Evolutionary conservation across 768 basidiomycete species (phyloP), one percentile per base, ranked within the genome.

Genomic region (Podaxis sp.): DNA sequence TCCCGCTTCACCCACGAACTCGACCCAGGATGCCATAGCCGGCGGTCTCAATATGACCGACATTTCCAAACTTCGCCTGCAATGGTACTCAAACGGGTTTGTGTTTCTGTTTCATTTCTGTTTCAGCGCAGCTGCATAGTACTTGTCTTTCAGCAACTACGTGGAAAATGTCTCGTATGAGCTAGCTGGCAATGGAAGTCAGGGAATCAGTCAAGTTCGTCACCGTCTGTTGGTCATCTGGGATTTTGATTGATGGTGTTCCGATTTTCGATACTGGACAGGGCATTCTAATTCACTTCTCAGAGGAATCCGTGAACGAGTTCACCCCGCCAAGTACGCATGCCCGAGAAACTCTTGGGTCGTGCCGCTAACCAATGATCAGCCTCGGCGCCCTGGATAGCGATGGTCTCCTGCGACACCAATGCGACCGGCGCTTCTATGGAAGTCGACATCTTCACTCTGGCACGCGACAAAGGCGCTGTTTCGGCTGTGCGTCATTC

Each of bases 371-470:
- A 25, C 58, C 2, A 15, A 27, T 69, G 67, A 63, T 38, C 70
- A 83, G 89, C 91, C 2, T 79, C 76, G 4, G 92, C 94, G 0
- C 93, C 95, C 3, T 97, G 94, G 94, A 90, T 97, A 67, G 95
- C 95, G 12, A 81, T 95, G 65, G 83, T 97, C 54, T 83, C 86
- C 2, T 96, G 94, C 73, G 94, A 96, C 69, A 69, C 71, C 60
- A 94, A 95, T 72, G 81, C 87, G 17, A 91, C 91, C 15, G 76
- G 82, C 63, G 77, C 84, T 2, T 85, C 86, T 1, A 71, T 77
- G 68, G 78, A 83, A 2, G 72, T 78, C 53, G 94, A 97, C 71
- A 83, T 96, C 57, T 94, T 97, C 73, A 93, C 91, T 0, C 79
- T 93, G 46, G 93, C 92, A 22, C 79, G 82, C 46, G 85, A 89